Evolutionary conservation across 1,139 yeast species (phyloP).

Genomic region (Blastobotrys buckinghamii): DNA sequence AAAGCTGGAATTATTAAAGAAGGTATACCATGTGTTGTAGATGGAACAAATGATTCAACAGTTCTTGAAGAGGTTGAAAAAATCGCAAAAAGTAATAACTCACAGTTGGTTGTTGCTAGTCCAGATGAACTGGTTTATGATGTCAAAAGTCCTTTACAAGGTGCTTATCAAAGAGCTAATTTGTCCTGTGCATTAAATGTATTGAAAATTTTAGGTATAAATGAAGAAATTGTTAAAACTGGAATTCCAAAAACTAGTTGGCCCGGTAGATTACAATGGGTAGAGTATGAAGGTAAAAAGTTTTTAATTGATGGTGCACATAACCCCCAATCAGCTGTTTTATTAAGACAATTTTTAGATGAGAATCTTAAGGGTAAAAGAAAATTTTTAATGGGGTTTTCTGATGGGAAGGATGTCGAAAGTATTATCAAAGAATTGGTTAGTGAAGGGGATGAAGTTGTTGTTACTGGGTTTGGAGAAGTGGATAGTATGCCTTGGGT

Average conservation of each 20-base stretch:
- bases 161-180: conserved; percentile 67
- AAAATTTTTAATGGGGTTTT: conserved; percentile 66
- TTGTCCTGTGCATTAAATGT: conserved; percentile 62
- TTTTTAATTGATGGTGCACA: conserved; percentile 88
- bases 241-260: conserved; percentile 45
- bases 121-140: conserved; percentile 13
- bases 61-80: conserved; percentile 43
- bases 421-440: conserved; percentile 50
- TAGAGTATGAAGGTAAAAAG: conserved; percentile 54
- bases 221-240: conserved; percentile 32
- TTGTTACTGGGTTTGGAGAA: conserved; percentile 55
- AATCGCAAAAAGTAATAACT: conserved; percentile 20
- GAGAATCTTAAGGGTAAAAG: conserved; percentile 27
- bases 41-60: conserved; percentile 52
- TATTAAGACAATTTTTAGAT: conserved; percentile 46
- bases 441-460: conserved; percentile 46
- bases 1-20: conserved; percentile 80
- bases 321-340: conserved; percentile 74
- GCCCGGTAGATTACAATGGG: conserved; percentile 39
- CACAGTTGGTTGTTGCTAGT: conserved; percentile 9
- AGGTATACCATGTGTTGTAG: conserved; percentile 60
- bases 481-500: conserved; percentile 97
- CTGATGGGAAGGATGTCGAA: conserved; percentile 61
- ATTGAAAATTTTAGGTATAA: conserved; percentile 31
- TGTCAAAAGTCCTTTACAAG: conserved; percentile 52